phyloP scores from a whole-genome alignment of 2,329 filamentous ascomycete species.

The Fusarium sp. region DNA sequence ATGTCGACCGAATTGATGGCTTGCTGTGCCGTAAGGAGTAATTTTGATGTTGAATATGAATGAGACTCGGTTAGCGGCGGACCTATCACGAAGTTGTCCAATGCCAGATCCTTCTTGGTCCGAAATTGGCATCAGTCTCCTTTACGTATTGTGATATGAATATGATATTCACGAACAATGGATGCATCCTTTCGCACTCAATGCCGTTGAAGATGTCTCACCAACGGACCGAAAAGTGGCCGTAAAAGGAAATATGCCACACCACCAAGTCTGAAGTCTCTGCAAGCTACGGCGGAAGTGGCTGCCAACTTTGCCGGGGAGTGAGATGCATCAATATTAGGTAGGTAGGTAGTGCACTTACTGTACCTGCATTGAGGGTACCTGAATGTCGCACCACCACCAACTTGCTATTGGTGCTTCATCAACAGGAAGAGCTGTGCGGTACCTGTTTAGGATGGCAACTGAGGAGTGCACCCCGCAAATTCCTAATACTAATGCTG shows the following conservation, averaged over 20 bases:
- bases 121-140: background rate
- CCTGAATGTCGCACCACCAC: slow-evolving; percentile 15
- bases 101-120: background rate
- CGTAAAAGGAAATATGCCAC: slow-evolving; percentile 31
- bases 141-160: background rate
- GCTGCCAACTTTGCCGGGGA: slow-evolving; percentile 19
- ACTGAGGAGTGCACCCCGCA: background rate
- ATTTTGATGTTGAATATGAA: background rate
- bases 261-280: slow-evolving; percentile 23
- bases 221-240: slow-evolving; percentile 19
- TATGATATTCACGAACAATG: slow-evolving; percentile 2
- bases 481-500: slow-evolving; percentile 1
- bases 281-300: slow-evolving; percentile 26
- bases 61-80: slow-evolving; percentile 1
- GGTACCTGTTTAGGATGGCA: slow-evolving; percentile 9
- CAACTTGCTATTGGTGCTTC: slow-evolving; percentile 7
- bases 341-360: background rate
- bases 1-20: too few relatives aligned
- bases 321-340: slow-evolving; percentile 4
- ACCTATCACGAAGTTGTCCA: background rate
- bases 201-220: slow-evolving; percentile 11
- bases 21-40: background rate
- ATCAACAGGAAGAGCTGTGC: slow-evolving; percentile 2
- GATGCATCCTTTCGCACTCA: slow-evolving; percentile 12
- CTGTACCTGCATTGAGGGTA: slow-evolving; percentile 26